Evolutionary conservation across 148 eudicot genomes (phyloP), one percentile per base, ranked within the genome.

Genomic region (Fagopyrum homotropicum): DNA sequence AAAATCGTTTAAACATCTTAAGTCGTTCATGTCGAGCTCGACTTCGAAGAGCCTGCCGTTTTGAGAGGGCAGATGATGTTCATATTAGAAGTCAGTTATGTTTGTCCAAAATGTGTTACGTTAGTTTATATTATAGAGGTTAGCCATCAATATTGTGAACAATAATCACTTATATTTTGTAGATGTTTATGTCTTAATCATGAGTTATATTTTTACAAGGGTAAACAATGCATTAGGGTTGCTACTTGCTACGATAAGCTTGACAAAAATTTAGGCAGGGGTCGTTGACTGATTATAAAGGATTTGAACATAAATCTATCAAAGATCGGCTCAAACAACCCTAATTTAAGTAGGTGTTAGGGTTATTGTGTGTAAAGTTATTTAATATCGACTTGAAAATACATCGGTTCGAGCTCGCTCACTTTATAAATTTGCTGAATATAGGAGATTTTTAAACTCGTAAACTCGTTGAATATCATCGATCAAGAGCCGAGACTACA

Each of bases 1-100:
- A n/a, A n/a, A n/a, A n/a, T n/a, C n/a, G n/a, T 95, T 92, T 0
- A 90, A 90, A 69, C 96, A 49, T 9, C 54, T 72, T 5, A 49
- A 45, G 55, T 19, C 73, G 14, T 54, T 72, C 16, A 45, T 26
- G 54, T 46, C 35, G n/a, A 72, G 73, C 52, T 46, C 73, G 16
- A 72, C 52, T 17, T 66, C 71, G 9, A 66, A 40, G 71, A 72
- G 73, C 73, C 55, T 72, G 55, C 73, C 73, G 16, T 72, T 72
- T 72, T 72, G 55, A 71, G 51, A 46, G n/a, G 12, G 69, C 6
- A 29, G 69, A 29, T 15, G 69, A 11, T 61, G 69, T 6, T 35
- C n/a, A n/a, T n/a, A 6, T 30, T 64, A 64, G 45, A 35, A 2
- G 45, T 29, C 16, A 26, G n/a, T 66, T 40, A 17, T 66, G 35